Evolutionary conservation across 192 early-diverging fungal species (phyloP).

Genomic region (Geosiphon pyriformis): DNA sequence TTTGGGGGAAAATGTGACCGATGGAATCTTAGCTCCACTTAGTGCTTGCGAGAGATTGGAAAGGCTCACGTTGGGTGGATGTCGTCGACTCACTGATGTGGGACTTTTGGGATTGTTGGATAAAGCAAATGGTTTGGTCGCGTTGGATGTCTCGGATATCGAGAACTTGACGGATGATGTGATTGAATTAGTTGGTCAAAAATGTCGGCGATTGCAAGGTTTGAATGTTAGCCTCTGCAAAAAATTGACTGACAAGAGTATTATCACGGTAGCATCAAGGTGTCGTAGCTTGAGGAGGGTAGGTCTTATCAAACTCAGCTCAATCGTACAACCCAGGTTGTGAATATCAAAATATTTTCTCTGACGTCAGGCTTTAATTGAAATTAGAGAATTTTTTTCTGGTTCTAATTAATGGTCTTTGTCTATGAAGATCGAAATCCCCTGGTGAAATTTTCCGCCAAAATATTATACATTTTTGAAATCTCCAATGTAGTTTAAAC

Average conservation of each 20-base stretch:
- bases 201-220: slow-evolving; percentile 49
- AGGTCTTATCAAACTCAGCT: no score
- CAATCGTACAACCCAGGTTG: no score
- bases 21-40: slow-evolving; percentile 33
- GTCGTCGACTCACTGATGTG: slow-evolving; percentile 37
- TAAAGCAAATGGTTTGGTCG: slow-evolving; percentile 33
- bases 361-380: no score
- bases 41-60: slow-evolving; percentile 43
- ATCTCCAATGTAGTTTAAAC: no score
- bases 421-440: no score
- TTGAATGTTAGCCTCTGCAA: slow-evolving; percentile 48
- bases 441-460: no score
- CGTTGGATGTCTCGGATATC: slow-evolving; percentile 50
- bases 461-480: no score
- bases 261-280: slow-evolving; percentile 37
- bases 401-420: no score
- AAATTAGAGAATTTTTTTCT: no score
- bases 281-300: slow-evolving; percentile 50
- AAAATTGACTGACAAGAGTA: slow-evolving; percentile 40
- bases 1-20: slow-evolving; percentile 37
- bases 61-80: slow-evolving; percentile 46
- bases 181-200: slow-evolving; percentile 36
- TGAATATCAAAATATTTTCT: no score
- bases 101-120: slow-evolving; percentile 42
- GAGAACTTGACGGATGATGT: slow-evolving; percentile 38